Evolutionary conservation across 805 yeast genomes (phyloP).

Genomic region (Myxozyma lipomycoides): DNA sequence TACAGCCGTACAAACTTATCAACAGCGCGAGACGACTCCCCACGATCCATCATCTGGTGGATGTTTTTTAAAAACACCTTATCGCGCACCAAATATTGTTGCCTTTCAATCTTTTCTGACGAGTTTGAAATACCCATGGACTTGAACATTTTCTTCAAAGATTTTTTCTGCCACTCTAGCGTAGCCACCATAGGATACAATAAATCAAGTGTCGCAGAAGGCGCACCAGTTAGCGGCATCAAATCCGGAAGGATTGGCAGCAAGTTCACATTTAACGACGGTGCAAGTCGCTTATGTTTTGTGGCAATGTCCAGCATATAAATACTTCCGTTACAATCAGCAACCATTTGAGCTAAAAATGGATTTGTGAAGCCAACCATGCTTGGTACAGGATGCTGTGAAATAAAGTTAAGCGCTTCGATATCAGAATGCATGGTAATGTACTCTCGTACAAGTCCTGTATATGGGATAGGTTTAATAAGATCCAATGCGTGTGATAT

Average conservation of each 20-base stretch:
- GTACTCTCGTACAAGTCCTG: slow-evolving; percentile 23
- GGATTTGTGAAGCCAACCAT: slow-evolving; percentile 26
- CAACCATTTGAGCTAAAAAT: slow-evolving; percentile 17
- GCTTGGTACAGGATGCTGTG: slow-evolving; percentile 21
- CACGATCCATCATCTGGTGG: slow-evolving; percentile 8
- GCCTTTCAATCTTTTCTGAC: slow-evolving; percentile 1
- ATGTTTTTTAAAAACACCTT: slow-evolving; percentile 9
- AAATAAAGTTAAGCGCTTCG: slow-evolving; percentile 9
- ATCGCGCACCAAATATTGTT: slow-evolving; percentile 15
- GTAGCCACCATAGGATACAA: slow-evolving; percentile 26
- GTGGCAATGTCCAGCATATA: slow-evolving; percentile 7
- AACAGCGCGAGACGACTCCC: neutral
- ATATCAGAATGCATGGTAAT: slow-evolving; percentile 23
- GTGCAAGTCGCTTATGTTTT: slow-evolving; percentile 1
- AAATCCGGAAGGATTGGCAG: slow-evolving; percentile 21
- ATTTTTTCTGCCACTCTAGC: slow-evolving; percentile 19
- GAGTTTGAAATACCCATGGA: slow-evolving; percentile 10
- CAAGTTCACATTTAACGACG: slow-evolving; percentile 21
- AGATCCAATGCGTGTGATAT: slow-evolving; percentile 19
- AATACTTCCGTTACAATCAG: slow-evolving; percentile 9
- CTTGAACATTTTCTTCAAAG: slow-evolving; percentile 11
- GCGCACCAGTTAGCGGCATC: slow-evolving; percentile 19
- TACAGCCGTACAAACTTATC: slow-evolving; percentile 21
- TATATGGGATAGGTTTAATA: slow-evolving; percentile 25
- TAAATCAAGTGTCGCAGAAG: slow-evolving; percentile 20